Percentiles rank a stretch among this genome's conserved stretches.
These are phyloP conservation scores for Periconia sp. DNA, from an alignment of 2,329 filamentous ascomycete species.

Conservation along the genomic window DNA sequence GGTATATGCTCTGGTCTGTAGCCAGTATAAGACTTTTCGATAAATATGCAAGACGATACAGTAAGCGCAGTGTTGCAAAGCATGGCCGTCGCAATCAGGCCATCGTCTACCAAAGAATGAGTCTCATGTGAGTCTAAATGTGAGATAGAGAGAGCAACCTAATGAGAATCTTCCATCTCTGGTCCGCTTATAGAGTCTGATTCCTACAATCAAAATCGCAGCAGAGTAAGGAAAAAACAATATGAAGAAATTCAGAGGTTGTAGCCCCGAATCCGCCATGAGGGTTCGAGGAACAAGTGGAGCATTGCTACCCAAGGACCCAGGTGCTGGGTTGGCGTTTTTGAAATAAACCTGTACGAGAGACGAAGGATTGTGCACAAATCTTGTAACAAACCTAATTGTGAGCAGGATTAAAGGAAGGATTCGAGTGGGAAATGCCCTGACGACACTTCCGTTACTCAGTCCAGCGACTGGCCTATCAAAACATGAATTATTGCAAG, in stretches of 20 bases:
- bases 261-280: slow-evolving; percentile 9
- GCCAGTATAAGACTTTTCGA: background rate
- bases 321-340: background rate
- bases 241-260: slow-evolving; percentile 6
- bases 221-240: slow-evolving; percentile 6
- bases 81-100: background rate
- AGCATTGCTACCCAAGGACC: background rate
- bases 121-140: background rate
- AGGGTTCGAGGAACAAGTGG: background rate
- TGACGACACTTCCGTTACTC: background rate
- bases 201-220: slow-evolving; percentile 3
- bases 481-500: background rate
- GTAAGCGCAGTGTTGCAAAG: background rate
- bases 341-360: background rate
- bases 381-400: background rate
- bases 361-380: background rate
- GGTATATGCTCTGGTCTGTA: slow-evolving; percentile 6
- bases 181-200: slow-evolving; percentile 6
- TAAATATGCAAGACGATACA: background rate
- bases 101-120: background rate
- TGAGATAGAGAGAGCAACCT: background rate
- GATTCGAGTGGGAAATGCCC: background rate
- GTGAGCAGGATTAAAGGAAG: background rate
- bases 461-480: background rate
- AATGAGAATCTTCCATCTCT: slow-evolving; percentile 2